Evolutionary conservation across 148 eudicot genomes (phyloP).

Genomic region (Arctostaphylos glauca): DNA sequence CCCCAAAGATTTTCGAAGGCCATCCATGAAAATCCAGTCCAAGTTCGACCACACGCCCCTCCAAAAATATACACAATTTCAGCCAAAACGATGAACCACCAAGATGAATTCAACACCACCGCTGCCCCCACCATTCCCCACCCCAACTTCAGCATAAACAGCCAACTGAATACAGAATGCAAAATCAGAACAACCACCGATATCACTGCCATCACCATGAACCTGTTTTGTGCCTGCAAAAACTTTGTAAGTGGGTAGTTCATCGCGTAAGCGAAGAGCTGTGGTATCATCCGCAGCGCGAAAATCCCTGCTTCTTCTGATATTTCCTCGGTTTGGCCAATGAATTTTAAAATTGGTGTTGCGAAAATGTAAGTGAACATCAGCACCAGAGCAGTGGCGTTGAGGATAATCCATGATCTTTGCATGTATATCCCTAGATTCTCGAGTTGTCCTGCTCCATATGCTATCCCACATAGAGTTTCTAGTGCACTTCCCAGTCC

Average conservation of each 20-base stretch:
- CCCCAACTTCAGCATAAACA: slow-evolving; percentile 33
- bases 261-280: slow-evolving; percentile 35
- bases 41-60: slow-evolving; percentile 33
- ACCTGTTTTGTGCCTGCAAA: slow-evolving; percentile 42
- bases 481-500: slow-evolving; percentile 42
- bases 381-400: slow-evolving; percentile 7
- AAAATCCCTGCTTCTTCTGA: slow-evolving; percentile 27
- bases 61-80: slow-evolving; percentile 26
- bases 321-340: slow-evolving; percentile 29
- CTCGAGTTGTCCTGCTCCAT: slow-evolving; percentile 23
- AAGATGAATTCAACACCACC: slow-evolving; percentile 27
- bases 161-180: slow-evolving; percentile 34
- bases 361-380: slow-evolving; percentile 23
- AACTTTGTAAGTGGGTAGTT: slow-evolving; percentile 34
- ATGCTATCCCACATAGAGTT: slow-evolving; percentile 33
- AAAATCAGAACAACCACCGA: slow-evolving; percentile 21
- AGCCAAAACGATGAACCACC: slow-evolving; percentile 45
- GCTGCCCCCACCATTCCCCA: slow-evolving; percentile 40
- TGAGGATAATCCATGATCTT: slow-evolving; percentile 31
- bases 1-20: slow-evolving; percentile 27
- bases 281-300: slow-evolving; percentile 37
- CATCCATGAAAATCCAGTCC: slow-evolving; percentile 32
- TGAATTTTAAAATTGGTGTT: slow-evolving; percentile 10
- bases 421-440: slow-evolving; percentile 36
- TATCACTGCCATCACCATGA: slow-evolving; percentile 36